phyloP scores from a whole-genome alignment of 139 green algal species.

The Chlorella sp. region DNA sequence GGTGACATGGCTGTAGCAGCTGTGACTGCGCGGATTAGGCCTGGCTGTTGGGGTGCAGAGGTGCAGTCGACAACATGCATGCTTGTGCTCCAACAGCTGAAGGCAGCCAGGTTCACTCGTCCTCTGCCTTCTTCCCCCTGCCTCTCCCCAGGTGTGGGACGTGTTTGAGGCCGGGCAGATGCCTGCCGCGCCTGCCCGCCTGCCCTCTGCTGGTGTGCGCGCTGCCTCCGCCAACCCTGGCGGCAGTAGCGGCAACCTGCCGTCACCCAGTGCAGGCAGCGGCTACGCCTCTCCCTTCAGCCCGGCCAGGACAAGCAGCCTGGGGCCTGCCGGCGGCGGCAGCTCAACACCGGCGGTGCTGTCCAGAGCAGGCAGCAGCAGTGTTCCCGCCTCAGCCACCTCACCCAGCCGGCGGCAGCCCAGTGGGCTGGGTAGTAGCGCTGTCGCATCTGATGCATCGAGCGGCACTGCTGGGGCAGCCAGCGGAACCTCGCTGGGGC shows the following conservation, averaged over 20 bases:
- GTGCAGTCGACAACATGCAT: too few relatives aligned
- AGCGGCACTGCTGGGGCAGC: not conserved
- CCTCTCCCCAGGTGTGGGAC: constrained; percentile 25
- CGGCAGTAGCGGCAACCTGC: not conserved
- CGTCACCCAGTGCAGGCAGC: not conserved
- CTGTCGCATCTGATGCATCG: not conserved
- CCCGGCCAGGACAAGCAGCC: not conserved
- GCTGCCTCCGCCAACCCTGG: not conserved
- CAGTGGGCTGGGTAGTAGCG: not conserved
- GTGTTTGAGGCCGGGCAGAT: constrained; percentile 19
- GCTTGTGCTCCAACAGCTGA: too few relatives aligned
- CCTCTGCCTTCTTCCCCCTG: not conserved
- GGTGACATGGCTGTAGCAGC: not conserved
- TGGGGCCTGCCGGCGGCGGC: not conserved
- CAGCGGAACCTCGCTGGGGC: too few relatives aligned
- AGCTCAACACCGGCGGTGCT: too few relatives aligned
- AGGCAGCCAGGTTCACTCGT: too few relatives aligned
- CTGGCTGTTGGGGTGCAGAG: too few relatives aligned
- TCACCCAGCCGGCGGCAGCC: too few relatives aligned
- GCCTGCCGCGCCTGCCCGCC: not conserved
- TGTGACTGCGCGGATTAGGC: too few relatives aligned
- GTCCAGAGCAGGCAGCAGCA: not conserved
- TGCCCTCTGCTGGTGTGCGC: constrained; percentile 1
- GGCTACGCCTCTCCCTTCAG: not conserved
- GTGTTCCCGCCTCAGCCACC: not conserved